Conservation (phyloP, 1,284 basidiomycete species). For the Wallemia hederae region DNA sequence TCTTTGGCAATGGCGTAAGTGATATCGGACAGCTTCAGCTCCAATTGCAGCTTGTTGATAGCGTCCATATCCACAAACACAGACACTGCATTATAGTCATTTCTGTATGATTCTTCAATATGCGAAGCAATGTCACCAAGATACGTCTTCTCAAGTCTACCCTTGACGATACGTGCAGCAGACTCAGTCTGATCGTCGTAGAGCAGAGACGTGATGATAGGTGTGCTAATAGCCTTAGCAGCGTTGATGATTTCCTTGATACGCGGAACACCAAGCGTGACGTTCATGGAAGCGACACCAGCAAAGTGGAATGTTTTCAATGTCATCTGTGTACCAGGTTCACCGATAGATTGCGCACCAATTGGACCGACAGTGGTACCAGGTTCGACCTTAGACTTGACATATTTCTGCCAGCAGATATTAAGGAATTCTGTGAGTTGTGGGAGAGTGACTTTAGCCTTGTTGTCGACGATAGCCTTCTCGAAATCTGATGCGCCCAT, state of each 20-base stretch:
- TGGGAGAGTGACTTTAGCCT: slow-evolving; percentile 54
- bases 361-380: slow-evolving; percentile 91
- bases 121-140: slow-evolving; percentile 77
- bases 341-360: slow-evolving; percentile 95
- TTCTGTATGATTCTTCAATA: slow-evolving; percentile 85
- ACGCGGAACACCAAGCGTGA: slow-evolving; percentile 93
- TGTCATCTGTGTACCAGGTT: slow-evolving; percentile 99
- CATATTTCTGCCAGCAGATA: slow-evolving; percentile 67
- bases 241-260: slow-evolving; percentile 99
- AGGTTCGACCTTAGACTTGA: slow-evolving; percentile 80
- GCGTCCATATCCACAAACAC: slow-evolving; percentile 75
- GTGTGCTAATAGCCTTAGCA: slow-evolving; percentile 83
- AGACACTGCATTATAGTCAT: slow-evolving; percentile 70
- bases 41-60: slow-evolving; percentile 61
- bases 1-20: background rate
- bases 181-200: slow-evolving; percentile 55
- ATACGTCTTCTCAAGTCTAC: slow-evolving; percentile 76
- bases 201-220: slow-evolving; percentile 88
- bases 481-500: slow-evolving; percentile 28
- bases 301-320: slow-evolving; percentile 99
- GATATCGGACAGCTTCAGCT: slow-evolving; percentile 5
- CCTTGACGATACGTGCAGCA: slow-evolving; percentile 91
- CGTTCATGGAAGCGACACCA: slow-evolving; percentile 98
- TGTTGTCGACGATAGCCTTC: slow-evolving; percentile 53
- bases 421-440: slow-evolving; percentile 57